A percentile compares a stretch with the other conserved stretches of the same genome.
Conservation (phyloP, 371 early-diverging fungal genomes). For the Mucor plumbeus region DNA sequence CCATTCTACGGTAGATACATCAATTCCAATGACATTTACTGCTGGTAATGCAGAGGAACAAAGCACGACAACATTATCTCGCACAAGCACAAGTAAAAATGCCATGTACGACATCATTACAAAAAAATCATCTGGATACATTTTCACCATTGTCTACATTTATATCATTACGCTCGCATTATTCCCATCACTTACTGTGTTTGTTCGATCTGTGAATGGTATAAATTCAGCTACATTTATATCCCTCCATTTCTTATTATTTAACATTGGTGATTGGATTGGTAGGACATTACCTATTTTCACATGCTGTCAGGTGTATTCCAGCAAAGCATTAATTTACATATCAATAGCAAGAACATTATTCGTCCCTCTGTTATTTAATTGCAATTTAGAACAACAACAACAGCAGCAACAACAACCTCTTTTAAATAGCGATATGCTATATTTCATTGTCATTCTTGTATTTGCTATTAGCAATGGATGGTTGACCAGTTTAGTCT, state of each 20-base stretch:
- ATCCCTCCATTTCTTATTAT: conserved; percentile 73
- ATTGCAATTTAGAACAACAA: conserved; percentile 27
- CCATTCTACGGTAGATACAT: background rate
- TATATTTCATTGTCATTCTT: conserved; percentile 60
- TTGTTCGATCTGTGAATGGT: conserved; percentile 58
- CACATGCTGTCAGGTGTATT: conserved; percentile 36
- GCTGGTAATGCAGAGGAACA: too few relatives aligned
- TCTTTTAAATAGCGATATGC: conserved; percentile 49
- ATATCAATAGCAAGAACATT: conserved; percentile 54
- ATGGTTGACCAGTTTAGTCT: conserved; percentile 66
- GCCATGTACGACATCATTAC: conserved; percentile 18
- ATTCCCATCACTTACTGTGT: conserved; percentile 76
- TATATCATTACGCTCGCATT: conserved; percentile 72
- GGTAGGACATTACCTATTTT: conserved; percentile 60
- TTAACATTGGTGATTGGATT: conserved; percentile 76
- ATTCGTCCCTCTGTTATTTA: conserved; percentile 70
- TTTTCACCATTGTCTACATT: conserved; percentile 57
- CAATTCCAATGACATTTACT: background rate
- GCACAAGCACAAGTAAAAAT: background rate
- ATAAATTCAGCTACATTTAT: conserved; percentile 61
- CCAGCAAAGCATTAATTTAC: conserved; percentile 36
- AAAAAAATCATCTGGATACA: conserved; percentile 38
- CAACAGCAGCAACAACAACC: conserved; percentile 32
- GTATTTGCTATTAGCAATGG: conserved; percentile 73
- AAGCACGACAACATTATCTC: background rate